Evolutionary conservation across 129 eudicot species (phyloP), one percentile per base, ranked within the genome.

Genomic region (Helianthus annuus): DNA sequence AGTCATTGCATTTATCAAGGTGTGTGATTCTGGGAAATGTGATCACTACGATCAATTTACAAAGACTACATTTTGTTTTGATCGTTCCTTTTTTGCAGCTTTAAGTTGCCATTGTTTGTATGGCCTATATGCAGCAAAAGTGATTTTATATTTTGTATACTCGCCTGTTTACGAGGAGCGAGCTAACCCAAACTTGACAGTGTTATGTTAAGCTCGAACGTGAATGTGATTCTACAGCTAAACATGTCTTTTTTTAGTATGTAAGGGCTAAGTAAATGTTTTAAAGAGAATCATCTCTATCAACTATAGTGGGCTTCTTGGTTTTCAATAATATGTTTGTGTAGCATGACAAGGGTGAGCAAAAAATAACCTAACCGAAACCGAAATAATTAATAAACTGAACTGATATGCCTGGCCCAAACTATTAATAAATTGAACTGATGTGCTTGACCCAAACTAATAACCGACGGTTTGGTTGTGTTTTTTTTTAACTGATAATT

Each of bases 41-140:
- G 57, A 22, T 66, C 34, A 66, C 9, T 17, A 12, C 59, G 61
- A 58, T 7, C 36, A 39, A 9, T 42, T 56, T 76, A 55, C 16
- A 27, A 42, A 74, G 48, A 13, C 65, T 42, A 22, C 42, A 63
- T 51, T 36, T 68, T 36, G 12, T 39, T 16, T 68, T 58, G 75
- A 39, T 48, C 1, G 10, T 19, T 59, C 3, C 5, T 69, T 60
- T 60, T 55, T 76, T 77, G 61, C 32, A 57, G 61, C 53, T 76
- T 66, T 16, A 42, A 68, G 52, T 44, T 32, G 62, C 74, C 74
- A 45, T 17, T 56, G 69, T 46, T 68, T 68, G 70, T 46, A 68
- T 48, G 69, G 75, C 63, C 62, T 59, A 74, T 54, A 49, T 27
- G 19, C 49, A 64, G 12, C 2, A 5, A 2, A 42, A 40, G 48